These are phyloP conservation scores for Neurospora sp. DNA, from an alignment of 495 filamentous ascomycete genomes.

Conservation along the genomic window DNA sequence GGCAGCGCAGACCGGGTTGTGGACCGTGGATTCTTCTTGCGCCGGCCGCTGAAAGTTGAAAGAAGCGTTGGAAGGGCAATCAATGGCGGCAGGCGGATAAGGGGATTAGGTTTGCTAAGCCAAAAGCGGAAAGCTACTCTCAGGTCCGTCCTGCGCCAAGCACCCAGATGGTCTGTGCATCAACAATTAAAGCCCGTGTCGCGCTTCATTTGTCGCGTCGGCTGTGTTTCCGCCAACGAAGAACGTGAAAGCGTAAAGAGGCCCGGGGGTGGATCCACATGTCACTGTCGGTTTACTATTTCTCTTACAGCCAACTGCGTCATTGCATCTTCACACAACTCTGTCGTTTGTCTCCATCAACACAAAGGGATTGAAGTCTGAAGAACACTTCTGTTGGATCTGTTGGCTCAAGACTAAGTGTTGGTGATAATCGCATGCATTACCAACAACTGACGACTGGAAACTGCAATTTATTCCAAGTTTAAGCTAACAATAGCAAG, in stretches of 20 bases:
- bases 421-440: not conserved
- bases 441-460: not conserved
- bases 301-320: not conserved
- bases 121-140: conserved; percentile 11
- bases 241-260: not conserved
- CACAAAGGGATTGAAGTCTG: not conserved
- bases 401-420: not conserved
- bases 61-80: not conserved
- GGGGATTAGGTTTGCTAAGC: conserved; percentile 13
- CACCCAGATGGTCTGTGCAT: conserved; percentile 11
- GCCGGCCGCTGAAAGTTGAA: not conserved
- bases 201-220: conserved; percentile 2
- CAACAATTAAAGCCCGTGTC: not conserved
- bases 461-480: not conserved
- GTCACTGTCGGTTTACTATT: not conserved
- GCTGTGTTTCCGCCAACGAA: not conserved
- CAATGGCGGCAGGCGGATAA: not conserved
- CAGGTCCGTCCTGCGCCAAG: conserved; percentile 7
- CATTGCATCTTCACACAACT: not conserved
- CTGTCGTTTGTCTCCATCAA: not conserved
- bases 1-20: not conserved
- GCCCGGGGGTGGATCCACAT: not conserved
- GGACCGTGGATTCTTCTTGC: not conserved
- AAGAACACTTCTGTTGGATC: not conserved
- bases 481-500: not conserved